Percentiles rank a stretch among this genome's conserved stretches.
These are phyloP conservation scores for Mycena haematopus DNA, from an alignment of 768 basidiomycete species.

Conservation along the genomic window DNA sequence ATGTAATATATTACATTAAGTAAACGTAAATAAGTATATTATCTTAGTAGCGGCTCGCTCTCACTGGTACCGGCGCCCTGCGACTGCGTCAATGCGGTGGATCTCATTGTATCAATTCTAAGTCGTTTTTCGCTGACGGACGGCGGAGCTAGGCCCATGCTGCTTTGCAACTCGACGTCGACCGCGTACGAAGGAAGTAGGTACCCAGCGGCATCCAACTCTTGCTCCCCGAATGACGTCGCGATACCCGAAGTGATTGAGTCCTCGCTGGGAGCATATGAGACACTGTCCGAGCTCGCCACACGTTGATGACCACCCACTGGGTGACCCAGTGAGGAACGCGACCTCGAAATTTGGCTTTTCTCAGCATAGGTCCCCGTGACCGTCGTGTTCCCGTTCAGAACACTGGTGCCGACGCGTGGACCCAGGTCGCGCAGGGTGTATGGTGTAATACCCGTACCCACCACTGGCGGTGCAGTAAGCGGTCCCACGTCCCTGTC, in stretches of 20 bases:
- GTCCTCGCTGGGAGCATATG: not conserved
- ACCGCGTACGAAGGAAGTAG: constrained; percentile 1
- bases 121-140: not conserved
- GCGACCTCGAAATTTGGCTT: not conserved
- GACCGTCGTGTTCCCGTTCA: not conserved
- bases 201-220: not conserved
- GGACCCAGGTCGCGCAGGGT: not conserved
- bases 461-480: not conserved
- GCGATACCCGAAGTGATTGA: not conserved
- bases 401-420: not conserved
- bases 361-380: not conserved
- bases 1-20: too few relatives aligned
- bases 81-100: not conserved
- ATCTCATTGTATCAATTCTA: not conserved
- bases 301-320: not conserved
- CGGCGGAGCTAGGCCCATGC: not conserved
- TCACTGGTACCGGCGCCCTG: too few relatives aligned
- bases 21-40: not conserved
- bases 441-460: not conserved
- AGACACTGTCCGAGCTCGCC: not conserved
- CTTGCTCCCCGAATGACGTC: not conserved
- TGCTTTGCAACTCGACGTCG: constrained; percentile 2
- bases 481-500: constrained; percentile 46
- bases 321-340: not conserved
- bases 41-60: not conserved